Evolutionary conservation across 129 eudicot species (phyloP), one percentile per base, ranked within the genome.

Genomic region (Kitagawia praeruptora): DNA sequence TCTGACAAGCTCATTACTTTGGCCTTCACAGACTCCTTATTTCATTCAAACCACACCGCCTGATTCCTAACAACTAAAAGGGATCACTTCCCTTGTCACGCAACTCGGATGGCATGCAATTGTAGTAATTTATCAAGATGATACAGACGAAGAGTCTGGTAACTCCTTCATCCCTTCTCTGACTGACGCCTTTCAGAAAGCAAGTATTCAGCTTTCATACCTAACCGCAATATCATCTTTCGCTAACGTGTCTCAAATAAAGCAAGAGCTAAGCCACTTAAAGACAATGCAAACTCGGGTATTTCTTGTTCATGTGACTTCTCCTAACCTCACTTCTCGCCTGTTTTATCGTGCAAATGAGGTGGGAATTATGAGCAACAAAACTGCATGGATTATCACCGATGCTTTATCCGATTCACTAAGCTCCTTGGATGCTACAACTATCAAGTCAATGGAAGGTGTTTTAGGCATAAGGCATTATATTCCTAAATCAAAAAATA

Each of bases 401-500:
- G 79, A 54, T 61, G 73, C 74, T 8, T 6, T 86, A 15, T 28
- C 78, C 3, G 69, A 70, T 28, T 25, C 37, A 1, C 31, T 86
- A 31, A 27, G 71, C 11, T 64, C 81, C 4, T 44, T 83, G 80
- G 81, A 83, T 75, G 49, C 74, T 64, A 4, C 39, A n/a, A 77
- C 47, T n/a, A 75, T 83, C 5, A 49, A 78, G 40, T 4, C 72
- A 11, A 66, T 66, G 72, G 72, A 66, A 49, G 89, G 89, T 23
- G 82, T 83, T 18, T 9, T 86, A 40, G 86, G 86, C 3, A 72
- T 83, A 19, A 63, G 51, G 75, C 84, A 87, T 27, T 70, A 80
- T 39, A 66, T 80, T 2, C 80, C 85, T 2, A 39, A n/a, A 6
- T 67, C 88, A 16, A 37, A 75, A 48, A 45, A 63, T 5, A 47